These are phyloP conservation scores for Backusella luteola DNA, from an alignment of 192 early-diverging fungal species.

Conservation along the genomic window DNA sequence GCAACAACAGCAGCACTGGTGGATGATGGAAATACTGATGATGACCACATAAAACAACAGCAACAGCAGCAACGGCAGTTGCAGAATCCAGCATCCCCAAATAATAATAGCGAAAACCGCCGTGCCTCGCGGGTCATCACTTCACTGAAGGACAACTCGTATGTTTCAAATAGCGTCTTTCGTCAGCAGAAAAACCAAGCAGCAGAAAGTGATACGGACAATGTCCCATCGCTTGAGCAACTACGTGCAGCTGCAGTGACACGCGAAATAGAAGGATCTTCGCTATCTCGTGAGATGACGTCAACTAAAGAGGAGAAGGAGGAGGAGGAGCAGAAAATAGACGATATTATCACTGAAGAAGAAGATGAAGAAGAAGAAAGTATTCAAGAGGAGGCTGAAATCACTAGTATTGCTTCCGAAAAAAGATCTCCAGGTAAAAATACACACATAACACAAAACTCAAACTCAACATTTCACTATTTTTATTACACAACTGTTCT, in stretches of 20 bases:
- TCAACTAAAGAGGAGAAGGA: neutral
- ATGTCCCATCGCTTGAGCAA: neutral
- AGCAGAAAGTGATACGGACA: neutral
- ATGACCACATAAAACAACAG: neutral
- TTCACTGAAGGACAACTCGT: constrained; percentile 17
- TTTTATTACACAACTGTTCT: no score
- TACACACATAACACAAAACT: neutral
- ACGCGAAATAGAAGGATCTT: neutral
- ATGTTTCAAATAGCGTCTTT: constrained; percentile 22
- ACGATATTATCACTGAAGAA: neutral
- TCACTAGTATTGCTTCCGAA: neutral
- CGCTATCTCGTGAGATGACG: neutral
- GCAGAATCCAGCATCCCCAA: neutral
- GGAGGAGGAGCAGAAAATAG: neutral
- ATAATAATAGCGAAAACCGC: neutral
- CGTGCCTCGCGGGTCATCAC: constrained; percentile 13
- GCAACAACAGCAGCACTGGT: neutral
- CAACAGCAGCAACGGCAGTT: neutral
- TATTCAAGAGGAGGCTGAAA: constrained; percentile 3
- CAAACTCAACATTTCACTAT: neutral
- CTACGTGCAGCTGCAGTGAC: constrained; percentile 4
- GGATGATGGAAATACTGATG: neutral
- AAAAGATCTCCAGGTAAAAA: neutral
- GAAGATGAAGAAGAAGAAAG: neutral
- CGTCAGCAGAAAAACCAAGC: neutral